Conservation (phyloP, 2,329 filamentous ascomycete species). For the Cladosporium phlei region DNA sequence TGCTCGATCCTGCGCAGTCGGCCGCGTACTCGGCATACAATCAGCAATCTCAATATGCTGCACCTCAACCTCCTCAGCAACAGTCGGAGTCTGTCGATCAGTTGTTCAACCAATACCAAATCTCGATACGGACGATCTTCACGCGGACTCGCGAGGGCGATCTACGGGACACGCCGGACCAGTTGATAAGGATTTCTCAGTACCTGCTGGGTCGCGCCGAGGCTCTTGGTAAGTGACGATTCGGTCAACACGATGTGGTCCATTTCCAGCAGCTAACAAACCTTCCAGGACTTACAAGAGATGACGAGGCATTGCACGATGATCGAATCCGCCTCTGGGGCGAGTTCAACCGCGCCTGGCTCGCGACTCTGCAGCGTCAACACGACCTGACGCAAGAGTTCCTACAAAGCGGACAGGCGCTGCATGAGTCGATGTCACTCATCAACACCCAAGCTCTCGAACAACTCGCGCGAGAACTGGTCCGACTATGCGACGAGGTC, state of each 20-base stretch:
- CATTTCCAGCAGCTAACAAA: not conserved
- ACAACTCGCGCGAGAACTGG: conserved; percentile 75
- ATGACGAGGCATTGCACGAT: conserved; percentile 69
- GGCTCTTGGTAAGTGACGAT: conserved; percentile 55
- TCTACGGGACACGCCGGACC: conserved; percentile 55
- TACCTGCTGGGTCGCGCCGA: conserved; percentile 64
- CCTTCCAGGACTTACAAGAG: conserved; percentile 68
- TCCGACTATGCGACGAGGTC: conserved; percentile 77
- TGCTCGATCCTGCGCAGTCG: conserved; percentile 47
- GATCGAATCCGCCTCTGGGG: conserved; percentile 84
- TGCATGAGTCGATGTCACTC: conserved; percentile 55
- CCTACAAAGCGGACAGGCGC: conserved; percentile 55
- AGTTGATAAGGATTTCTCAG: conserved; percentile 58
- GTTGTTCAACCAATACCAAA: conserved; percentile 61
- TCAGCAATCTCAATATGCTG: conserved; percentile 21
- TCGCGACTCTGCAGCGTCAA: conserved; percentile 76
- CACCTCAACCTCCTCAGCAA: conserved; percentile 19
- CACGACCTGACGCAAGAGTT: conserved; percentile 63
- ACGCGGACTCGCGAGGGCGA: conserved; percentile 62
- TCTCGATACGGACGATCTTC: conserved; percentile 59
- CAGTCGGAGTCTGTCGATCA: conserved; percentile 45
- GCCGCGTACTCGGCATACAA: conserved; percentile 23
- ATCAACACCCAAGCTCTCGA: conserved; percentile 66
- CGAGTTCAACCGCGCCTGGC: conserved; percentile 91
- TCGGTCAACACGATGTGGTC: conserved; percentile 17